Evolutionary conservation across 2,329 filamentous ascomycete genomes (phyloP).

Genomic region (Zelopaecilomyces penicillatus): DNA sequence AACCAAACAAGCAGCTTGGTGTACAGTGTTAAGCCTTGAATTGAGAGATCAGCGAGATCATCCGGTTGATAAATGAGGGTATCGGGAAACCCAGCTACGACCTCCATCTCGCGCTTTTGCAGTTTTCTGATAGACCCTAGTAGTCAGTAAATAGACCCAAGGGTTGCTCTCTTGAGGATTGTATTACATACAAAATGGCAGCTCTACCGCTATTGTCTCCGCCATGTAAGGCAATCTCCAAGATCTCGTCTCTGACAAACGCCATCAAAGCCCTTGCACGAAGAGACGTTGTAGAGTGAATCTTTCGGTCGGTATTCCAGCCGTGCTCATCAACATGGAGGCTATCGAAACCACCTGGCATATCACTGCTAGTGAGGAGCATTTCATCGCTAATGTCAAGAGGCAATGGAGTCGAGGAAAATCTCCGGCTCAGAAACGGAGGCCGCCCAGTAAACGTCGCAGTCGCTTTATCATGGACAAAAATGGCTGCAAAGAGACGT

Average conservation of each 20-base stretch:
- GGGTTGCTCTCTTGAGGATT: too few species aligned
- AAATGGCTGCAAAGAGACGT: conserved; percentile 8
- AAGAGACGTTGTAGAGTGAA: conserved; percentile 3
- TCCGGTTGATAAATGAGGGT: conserved; percentile 3
- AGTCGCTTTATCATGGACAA: conserved; percentile 7
- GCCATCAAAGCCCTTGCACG: conserved; percentile 6
- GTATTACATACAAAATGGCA: too few species aligned
- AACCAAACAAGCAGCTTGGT: conserved; percentile 37
- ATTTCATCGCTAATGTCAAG: conserved; percentile 8
- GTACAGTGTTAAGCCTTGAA: conserved; percentile 30
- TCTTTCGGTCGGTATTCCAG: conserved; percentile 7
- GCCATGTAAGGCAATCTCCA: conserved; percentile 5
- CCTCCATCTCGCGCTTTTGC: conserved; percentile 4
- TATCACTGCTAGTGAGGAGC: not conserved
- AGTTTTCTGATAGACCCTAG: not conserved
- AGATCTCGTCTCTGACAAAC: conserved; percentile 8
- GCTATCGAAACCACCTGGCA: not conserved
- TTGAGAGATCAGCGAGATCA: conserved; percentile 39
- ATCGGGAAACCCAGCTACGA: conserved; percentile 5
- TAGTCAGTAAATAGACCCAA: too few species aligned
- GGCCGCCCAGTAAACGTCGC: conserved; percentile 8
- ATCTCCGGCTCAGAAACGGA: conserved; percentile 5
- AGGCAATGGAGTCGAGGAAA: conserved; percentile 9
- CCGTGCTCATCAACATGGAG: conserved; percentile 7
- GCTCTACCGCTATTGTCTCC: not conserved